These are phyloP conservation scores for Yarrowia phangngaensis DNA, from an alignment of 805 yeast genomes.

Conservation along the genomic window DNA sequence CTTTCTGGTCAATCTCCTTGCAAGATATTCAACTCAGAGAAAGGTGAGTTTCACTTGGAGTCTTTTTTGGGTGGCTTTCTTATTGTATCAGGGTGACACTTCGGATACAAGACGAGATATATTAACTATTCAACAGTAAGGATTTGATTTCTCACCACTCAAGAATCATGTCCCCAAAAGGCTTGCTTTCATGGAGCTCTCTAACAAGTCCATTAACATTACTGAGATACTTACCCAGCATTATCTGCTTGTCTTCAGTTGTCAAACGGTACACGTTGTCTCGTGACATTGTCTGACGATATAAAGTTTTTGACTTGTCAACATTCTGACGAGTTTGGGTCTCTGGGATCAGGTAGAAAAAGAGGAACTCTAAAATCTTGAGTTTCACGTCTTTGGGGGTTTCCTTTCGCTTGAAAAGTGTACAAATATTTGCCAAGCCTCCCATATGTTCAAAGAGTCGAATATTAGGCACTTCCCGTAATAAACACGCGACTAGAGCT, in stretches of 20 bases:
- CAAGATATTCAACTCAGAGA: no score
- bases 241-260: constrained; percentile 45
- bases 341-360: constrained; percentile 67
- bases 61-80: no score
- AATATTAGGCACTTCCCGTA: constrained; percentile 54
- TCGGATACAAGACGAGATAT: not conserved
- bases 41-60: no score
- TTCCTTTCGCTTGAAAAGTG: constrained; percentile 42
- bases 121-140: not conserved
- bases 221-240: constrained; percentile 45
- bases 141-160: constrained; percentile 44
- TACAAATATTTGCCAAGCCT: constrained; percentile 55
- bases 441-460: constrained; percentile 54
- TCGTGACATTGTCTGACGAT: constrained; percentile 29
- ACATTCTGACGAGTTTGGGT: constrained; percentile 32
- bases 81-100: no score
- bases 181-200: constrained; percentile 46
- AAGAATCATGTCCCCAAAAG: constrained; percentile 48
- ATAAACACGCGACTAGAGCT: constrained; percentile 54
- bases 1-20: no score
- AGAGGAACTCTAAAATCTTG: constrained; percentile 62
- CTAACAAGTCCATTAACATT: constrained; percentile 48
- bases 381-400: constrained; percentile 55
- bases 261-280: constrained; percentile 39
- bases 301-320: constrained; percentile 28